Conservation (phyloP, 208 protist species). For the Leishmania martiniquensis region DNA sequence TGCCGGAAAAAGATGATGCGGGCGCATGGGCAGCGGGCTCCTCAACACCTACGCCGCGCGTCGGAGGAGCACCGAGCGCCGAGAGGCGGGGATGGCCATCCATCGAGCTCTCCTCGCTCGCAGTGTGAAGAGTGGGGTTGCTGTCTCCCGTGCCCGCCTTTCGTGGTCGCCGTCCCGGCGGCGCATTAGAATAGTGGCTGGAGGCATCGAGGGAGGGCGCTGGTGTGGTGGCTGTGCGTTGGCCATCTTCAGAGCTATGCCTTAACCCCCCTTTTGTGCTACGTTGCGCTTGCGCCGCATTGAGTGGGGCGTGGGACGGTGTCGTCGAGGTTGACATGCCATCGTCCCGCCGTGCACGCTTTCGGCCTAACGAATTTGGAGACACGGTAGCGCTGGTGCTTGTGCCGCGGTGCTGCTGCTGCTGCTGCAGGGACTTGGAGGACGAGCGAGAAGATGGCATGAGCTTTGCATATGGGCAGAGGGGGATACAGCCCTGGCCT, state of each 20-base stretch:
- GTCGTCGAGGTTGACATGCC: not conserved
- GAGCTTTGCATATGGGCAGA: not conserved
- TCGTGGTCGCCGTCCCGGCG: not conserved
- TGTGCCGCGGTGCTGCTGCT: slow-evolving; percentile 1
- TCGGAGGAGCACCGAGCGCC: not conserved
- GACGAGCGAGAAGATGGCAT: not conserved
- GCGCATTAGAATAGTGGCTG: not conserved
- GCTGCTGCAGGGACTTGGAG: not conserved
- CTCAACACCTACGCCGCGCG: not conserved
- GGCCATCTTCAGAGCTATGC: not conserved
- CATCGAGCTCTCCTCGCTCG: not conserved
- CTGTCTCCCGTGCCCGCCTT: not conserved
- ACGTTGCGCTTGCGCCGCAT: not conserved
- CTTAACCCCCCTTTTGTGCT: not conserved
- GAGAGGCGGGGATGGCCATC: not conserved
- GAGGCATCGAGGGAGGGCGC: not conserved
- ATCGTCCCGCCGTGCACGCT: not conserved
- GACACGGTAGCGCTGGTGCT: not conserved
- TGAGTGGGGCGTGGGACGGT: not conserved
- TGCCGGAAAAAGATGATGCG: not conserved
- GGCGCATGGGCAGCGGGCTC: not conserved
- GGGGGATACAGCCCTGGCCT: not conserved
- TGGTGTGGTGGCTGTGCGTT: not conserved
- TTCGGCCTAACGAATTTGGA: not conserved
- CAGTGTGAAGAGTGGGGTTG: not conserved